These are phyloP conservation scores for Diplodia mutila DNA, from an alignment of 2,329 filamentous ascomycete genomes.

Conservation along the genomic window DNA sequence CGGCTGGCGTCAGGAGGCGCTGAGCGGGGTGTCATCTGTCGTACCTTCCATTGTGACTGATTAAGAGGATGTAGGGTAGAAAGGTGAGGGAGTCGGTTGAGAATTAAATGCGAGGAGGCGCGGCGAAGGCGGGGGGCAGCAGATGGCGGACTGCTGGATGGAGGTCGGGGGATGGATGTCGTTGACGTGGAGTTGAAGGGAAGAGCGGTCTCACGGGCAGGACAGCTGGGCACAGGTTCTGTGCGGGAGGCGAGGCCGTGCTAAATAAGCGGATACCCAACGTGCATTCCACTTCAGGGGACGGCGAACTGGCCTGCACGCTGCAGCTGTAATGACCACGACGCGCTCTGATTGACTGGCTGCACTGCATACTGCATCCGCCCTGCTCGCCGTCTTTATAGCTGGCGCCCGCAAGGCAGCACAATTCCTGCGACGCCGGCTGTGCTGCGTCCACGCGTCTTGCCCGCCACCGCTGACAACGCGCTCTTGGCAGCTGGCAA, in stretches of 20 bases:
- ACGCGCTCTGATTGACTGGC: constrained; percentile 5
- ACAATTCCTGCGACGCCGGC: constrained; percentile 15
- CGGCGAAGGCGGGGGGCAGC: constrained; percentile 32
- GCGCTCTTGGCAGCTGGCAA: constrained; percentile 18
- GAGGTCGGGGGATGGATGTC: constrained; percentile 23
- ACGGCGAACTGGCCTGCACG: constrained; percentile 25
- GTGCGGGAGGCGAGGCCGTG: constrained; percentile 46
- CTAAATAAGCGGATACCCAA: constrained; percentile 45
- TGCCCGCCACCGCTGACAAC: constrained; percentile 19
- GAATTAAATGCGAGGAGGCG: constrained; percentile 31
- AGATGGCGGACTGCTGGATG: constrained; percentile 26
- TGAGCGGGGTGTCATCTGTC: constrained; percentile 41
- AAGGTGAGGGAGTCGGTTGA: constrained; percentile 27
- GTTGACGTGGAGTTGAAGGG: constrained; percentile 35
- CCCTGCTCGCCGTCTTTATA: neutral
- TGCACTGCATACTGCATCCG: neutral
- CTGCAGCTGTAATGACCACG: constrained; percentile 18
- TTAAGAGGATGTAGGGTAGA: constrained; percentile 25
- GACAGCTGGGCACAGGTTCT: constrained; percentile 35
- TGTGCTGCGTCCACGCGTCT: constrained; percentile 22
- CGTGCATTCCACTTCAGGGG: constrained; percentile 26
- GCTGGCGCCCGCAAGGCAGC: constrained; percentile 8
- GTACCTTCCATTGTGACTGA: constrained; percentile 67
- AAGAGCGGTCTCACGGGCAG: constrained; percentile 45
- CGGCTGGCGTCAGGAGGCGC: constrained; percentile 35